Evolutionary conservation across 1,284 basidiomycete species (phyloP), one percentile per base, ranked within the genome.

Genomic region (Butyriboletus appendiculatus): DNA sequence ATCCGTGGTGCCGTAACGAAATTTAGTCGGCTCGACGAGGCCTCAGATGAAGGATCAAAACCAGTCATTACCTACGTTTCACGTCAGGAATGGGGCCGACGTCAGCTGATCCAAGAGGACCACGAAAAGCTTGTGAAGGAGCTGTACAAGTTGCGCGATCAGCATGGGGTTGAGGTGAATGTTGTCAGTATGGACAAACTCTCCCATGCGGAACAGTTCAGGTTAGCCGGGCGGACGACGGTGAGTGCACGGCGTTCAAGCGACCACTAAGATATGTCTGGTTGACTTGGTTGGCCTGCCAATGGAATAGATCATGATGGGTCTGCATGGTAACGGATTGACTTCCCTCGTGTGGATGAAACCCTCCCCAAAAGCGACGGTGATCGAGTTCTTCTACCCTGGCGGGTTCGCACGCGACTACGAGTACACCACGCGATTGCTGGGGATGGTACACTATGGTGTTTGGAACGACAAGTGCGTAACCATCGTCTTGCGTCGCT

Each of bases 331-430:
- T 10, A 92, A 94, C 66, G 92, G 91, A 41, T 71, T 95, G 35
- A 93, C 92, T 0, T 81, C 89, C 12, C 75, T 93, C 2, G 66
- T 94, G 6, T 95, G 91, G 92, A 93, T 94, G 91, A 84, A 86
- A 28, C 89, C 90, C 1, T 81, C 80, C 1, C 82, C 82, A 11
- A 76, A 84, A 16, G 79, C 87, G 18, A 92, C 90, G 0, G 89
- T 94, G 44, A 92, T 95, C 73, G 93, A 96, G 66, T 93, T 95
- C 71, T 94, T 94, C 73, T 93, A 76, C 70, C 91, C 92, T 3
- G 79, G 80, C 28, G 92, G 93, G 3, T 95, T 94, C 68, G 90
- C 92, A 10, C 82, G 84, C 61, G 93, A 95, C 70, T 96, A 95
- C 62, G 89, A 93, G 68, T 91, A 18, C 58, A 90, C 89, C 1